Conservation (phyloP, 2,329 filamentous ascomycete genomes). For the Canariomyces notabilis region DNA sequence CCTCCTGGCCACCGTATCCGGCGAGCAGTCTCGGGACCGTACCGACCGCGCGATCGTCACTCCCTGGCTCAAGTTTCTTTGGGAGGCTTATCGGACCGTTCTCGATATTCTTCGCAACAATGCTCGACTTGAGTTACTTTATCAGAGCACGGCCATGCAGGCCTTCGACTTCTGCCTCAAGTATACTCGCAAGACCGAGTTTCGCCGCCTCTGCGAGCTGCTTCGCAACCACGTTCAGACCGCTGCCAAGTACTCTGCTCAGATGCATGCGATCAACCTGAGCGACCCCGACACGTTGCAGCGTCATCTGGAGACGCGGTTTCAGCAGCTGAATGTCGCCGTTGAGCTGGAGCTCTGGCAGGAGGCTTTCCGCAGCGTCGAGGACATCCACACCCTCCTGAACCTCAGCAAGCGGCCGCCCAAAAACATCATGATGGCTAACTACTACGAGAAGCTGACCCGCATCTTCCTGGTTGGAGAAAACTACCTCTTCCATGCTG, state of each 20-base stretch:
- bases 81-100: constrained; percentile 98
- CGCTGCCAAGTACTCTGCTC: constrained; percentile 95
- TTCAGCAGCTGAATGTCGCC: constrained; percentile 96
- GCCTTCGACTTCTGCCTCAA: constrained; percentile 98
- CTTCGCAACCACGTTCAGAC: constrained; percentile 98
- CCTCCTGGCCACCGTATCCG: constrained; percentile 92
- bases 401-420: constrained; percentile 96
- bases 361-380: constrained; percentile 97
- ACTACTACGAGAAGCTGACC: constrained; percentile 99
- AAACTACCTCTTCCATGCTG: constrained; percentile 99
- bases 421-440: constrained; percentile 99
- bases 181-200: constrained; percentile 98
- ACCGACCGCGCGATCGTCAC: constrained; percentile 98
- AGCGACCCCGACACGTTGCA: constrained; percentile 96
- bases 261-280: constrained; percentile 99
- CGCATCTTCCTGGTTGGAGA: constrained; percentile 98
- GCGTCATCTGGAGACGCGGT: constrained; percentile 94
- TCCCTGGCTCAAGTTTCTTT: constrained; percentile 98
- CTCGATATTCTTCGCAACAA: constrained; percentile 99
- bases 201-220: constrained; percentile 95
- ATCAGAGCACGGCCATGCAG: constrained; percentile 96
- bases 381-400: constrained; percentile 96
- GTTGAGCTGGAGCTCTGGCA: constrained; percentile 98
- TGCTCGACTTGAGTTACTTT: constrained; percentile 92
- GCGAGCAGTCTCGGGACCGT: constrained; percentile 93